Evolutionary conservation across 2,329 filamentous ascomycete species (phyloP), one percentile per base, ranked within the genome.

Genomic region (Trichophyton rubrum): DNA sequence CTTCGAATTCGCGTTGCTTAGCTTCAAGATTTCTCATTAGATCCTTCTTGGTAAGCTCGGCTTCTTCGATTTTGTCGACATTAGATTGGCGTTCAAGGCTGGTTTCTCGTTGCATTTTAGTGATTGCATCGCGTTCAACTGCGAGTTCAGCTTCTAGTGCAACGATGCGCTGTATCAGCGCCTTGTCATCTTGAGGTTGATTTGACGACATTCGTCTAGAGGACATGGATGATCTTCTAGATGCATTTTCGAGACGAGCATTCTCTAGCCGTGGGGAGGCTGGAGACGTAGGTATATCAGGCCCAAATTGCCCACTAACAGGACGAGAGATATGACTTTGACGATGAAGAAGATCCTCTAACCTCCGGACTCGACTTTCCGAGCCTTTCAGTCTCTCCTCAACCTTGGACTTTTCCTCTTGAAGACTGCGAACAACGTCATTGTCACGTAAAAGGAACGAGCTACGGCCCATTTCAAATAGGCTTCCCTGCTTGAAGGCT

Each of bases 21-120:
- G 91, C 88, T 69, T 97, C 90, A 77, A 99, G 89, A 69, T 99
- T 99, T 65, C 89, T 87, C 74, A 99, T 85, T 8, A 99, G 82
- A 72, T 97, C 93, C 67, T 88, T 88, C 73, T 99, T 99, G 0
- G 88, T 96, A 2, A 89, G 91, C 67, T 93, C 89, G 4, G 84
- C 89, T 72, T 97, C 92, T 64, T 93, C 85, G 63, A 96, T 68
- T 78, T 82, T 75, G 81, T 85, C 69, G 82, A 82, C 67, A 83
- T 80, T 66, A 77, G 81, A 69, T 82, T 83, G 66, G 80, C 81
- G 58, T 78, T 82, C 65, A 71, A 77, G 75, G 59, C 81, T 79
- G 2, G 87, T 80, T 63, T 95, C 88, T 66, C 85, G 86, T 65
- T 92, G 86, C 9, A 93, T 74, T 3, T 77, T 78, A 9, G 82